Percentiles rank a stretch among this genome's conserved stretches.
These are phyloP conservation scores for Psidium friedrichsthalianum DNA, from an alignment of 345 rosid genomes.

Conservation along the genomic window DNA sequence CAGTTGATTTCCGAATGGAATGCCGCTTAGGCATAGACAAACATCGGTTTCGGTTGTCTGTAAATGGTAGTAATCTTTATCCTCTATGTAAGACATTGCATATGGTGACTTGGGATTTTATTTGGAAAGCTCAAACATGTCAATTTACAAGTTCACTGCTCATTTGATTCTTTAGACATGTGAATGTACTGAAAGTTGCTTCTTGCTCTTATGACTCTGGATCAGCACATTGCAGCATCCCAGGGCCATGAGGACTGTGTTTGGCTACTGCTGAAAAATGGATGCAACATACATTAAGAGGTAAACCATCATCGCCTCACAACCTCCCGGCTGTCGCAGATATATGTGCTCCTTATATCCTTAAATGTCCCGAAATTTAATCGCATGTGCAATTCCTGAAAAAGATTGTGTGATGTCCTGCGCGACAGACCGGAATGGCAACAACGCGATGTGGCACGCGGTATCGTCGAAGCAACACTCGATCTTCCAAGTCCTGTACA, in stretches of 20 bases:
- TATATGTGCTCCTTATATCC: not conserved
- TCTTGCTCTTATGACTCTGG: not conserved
- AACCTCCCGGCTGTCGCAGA: not conserved
- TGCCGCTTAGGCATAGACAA: not conserved
- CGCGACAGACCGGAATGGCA: conserved; percentile 47
- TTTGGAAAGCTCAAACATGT: not conserved
- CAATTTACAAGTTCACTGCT: not conserved
- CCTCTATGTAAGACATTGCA: no score
- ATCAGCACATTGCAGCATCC: conserved; percentile 84
- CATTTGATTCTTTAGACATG: not conserved
- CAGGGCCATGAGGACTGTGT: conserved; percentile 84
- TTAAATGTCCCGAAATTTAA: not conserved
- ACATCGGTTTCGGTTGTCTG: fast-evolving
- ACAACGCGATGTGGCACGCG: conserved; percentile 81
- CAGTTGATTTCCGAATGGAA: not conserved
- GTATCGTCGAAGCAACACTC: conserved; percentile 46
- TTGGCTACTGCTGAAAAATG: conserved; percentile 53
- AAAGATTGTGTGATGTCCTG: not conserved
- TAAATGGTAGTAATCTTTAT: not conserved
- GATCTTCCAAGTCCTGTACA: conserved; percentile 55
- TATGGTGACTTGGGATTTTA: no score
- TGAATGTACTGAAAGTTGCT: not conserved
- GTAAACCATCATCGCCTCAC: conserved; percentile 2
- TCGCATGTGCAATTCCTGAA: not conserved
- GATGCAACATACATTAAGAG: conserved; percentile 65